Conservation (phyloP, 805 yeast genomes). For the Lipomyces spencermartinsiae region DNA sequence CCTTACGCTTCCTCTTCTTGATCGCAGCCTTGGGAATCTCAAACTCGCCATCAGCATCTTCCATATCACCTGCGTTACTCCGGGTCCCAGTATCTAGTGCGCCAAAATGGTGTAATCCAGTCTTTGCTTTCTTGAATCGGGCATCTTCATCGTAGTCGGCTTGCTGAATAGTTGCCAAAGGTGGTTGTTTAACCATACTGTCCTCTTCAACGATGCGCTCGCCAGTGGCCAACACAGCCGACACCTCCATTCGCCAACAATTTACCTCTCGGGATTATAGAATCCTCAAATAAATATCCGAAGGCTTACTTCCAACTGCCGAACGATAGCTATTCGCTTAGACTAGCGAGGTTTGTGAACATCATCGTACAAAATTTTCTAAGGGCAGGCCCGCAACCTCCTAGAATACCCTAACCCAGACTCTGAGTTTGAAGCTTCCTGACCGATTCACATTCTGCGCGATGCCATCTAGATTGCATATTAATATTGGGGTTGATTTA, state of each 20-base stretch:
- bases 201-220: neutral
- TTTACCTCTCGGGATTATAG: neutral
- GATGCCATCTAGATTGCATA: neutral
- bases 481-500: neutral
- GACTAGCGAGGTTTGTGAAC: neutral
- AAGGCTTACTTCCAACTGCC: neutral
- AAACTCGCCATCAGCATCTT: constrained; percentile 24
- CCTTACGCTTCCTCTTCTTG: constrained; percentile 38
- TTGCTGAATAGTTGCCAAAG: neutral
- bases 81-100: neutral
- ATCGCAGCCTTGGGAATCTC: constrained; percentile 26
- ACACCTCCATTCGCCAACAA: neutral
- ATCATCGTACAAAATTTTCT: neutral
- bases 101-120: neutral
- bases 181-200: neutral
- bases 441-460: neutral
- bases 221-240: neutral
- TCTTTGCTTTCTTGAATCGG: neutral
- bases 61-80: neutral
- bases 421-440: neutral
- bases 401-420: neutral
- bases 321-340: neutral
- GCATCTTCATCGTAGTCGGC: neutral
- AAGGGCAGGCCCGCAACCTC: neutral
- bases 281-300: neutral